Conservation (phyloP, 73 alveolate genomes). For the Uronychia binucleata region DNA sequence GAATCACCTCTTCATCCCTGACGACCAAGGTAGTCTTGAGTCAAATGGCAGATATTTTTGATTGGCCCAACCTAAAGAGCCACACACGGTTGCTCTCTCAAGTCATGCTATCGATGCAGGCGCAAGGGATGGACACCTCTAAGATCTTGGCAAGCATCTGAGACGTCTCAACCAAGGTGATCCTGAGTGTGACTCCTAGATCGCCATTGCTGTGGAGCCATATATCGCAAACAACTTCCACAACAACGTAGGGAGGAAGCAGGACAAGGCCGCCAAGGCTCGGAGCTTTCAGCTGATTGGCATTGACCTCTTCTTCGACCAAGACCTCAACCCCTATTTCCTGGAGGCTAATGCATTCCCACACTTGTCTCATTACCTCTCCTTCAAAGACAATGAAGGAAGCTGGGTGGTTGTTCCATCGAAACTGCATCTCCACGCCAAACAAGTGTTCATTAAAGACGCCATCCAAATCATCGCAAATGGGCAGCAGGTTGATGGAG, state of each 20-base stretch:
- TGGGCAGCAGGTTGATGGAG: too few relatives aligned
- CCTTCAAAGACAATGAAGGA: neutral
- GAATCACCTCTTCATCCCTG: neutral
- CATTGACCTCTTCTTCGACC: neutral
- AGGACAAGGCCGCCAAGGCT: neutral
- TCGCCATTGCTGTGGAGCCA: neutral
- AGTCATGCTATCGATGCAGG: neutral
- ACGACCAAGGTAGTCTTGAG: neutral
- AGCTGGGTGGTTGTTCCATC: neutral
- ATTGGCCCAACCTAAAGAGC: neutral
- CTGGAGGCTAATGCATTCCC: neutral
- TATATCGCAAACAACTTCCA: neutral
- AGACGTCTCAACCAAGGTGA: neutral
- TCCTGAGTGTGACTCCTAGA: neutral
- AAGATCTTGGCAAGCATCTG: neutral
- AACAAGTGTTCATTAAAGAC: neutral
- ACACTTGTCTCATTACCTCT: neutral
- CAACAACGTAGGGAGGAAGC: neutral
- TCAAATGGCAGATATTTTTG: neutral
- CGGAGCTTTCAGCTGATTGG: neutral
- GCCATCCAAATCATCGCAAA: too few relatives aligned
- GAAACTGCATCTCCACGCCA: neutral
- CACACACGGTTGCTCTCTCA: neutral
- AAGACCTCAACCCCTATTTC: neutral
- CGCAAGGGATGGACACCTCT: neutral